Percentiles rank a stretch among this genome's conserved stretches.
phyloP scores from a whole-genome alignment of 768 basidiomycete genomes.

The Heimioporus sp. region DNA sequence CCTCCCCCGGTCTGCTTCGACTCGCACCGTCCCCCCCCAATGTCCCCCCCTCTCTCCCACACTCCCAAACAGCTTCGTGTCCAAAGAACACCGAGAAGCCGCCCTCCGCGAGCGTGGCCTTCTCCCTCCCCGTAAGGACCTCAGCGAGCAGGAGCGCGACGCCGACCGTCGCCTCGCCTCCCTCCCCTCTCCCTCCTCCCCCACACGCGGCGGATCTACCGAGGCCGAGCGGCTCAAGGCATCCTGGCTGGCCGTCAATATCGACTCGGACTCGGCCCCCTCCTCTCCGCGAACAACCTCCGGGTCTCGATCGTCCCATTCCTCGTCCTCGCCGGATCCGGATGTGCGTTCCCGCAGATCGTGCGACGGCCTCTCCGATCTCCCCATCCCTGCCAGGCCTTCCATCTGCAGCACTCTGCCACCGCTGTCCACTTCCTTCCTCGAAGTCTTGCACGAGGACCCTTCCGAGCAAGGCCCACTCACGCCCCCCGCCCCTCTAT shows the following conservation, averaged over 20 bases:
- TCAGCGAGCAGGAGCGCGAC: conserved; percentile 40
- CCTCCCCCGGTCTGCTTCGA: too few relatives aligned
- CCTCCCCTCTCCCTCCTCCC: conserved; percentile 31
- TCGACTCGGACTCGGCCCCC: too few relatives aligned
- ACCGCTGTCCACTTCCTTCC: conserved; percentile 21
- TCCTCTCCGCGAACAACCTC: conserved; percentile 22
- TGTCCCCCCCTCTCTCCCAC: conserved; percentile 12
- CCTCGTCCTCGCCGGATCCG: conserved; percentile 5
- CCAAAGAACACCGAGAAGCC: conserved; percentile 38
- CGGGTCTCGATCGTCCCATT: conserved; percentile 5
- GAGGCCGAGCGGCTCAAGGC: conserved; percentile 54
- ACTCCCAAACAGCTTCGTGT: conserved; percentile 22
- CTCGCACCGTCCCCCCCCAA: conserved; percentile 7
- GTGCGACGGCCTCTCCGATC: conserved; percentile 14
- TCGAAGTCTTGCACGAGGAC: conserved; percentile 32
- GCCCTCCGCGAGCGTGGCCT: conserved; percentile 62
- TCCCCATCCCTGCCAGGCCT: conserved; percentile 12
- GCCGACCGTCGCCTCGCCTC: conserved; percentile 39
- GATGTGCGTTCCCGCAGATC: conserved; percentile 2
- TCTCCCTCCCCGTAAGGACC: conserved; percentile 42
- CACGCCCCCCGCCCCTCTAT: conserved; percentile 8
- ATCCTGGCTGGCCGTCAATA: conserved; percentile 43
- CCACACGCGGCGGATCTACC: conserved; percentile 25
- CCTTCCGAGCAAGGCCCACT: conserved; percentile 19
- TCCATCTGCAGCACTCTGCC: conserved; percentile 21